Base-by-base conservation (phyloP, 805 yeast species). In the Ogataea pilisensis region DNA sequence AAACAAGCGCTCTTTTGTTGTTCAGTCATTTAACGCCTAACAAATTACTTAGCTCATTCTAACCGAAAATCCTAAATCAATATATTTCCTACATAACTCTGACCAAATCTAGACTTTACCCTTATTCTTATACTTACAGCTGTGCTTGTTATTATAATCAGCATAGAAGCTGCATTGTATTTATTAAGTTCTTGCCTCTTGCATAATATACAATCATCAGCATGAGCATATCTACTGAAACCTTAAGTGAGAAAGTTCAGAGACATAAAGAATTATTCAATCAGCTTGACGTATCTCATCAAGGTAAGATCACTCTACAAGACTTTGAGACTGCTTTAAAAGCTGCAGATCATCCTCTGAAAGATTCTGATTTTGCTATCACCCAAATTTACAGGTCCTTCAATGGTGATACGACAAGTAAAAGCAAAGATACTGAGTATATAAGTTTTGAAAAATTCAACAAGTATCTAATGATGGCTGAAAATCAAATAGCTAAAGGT, bases 391-490 rank as follows among this genome's bases (percentile, higher is more conserved):
- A 83, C 60, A 61, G 68, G 31, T 69, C 81, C 1, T 73, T 85
- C 53, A 87, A 80, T 55, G 58, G 70, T 9, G 48, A 41, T 19
- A 44, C 34, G 7, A 21, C 26, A n/a, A 17, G 27, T 7, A 27
- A 32, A 5, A n/a, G 31, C 8, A 5, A 31, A 8, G 34, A 82
- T 48, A 64, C 20, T 21, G 45, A 44, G 12, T 39, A 31, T 18
- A 72, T 84, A 19, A 85, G 80, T 53, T 80, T 75, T 48, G 71
- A 70, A 16, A 87, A 82, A 54, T 87, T 87, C 60, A 73, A 79
- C 50, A 63, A 65, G 22, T 88, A 85, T 61, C 72, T 85, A 21
- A 57, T 67, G 8, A 69, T 69, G 13, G 87, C 95, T 1, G 95
- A 88, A 54, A 64, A 67, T 13, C 91, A 85, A 55, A 82, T 87